Conservation (phyloP, 768 basidiomycete species). For the Tulasnella sp. region DNA sequence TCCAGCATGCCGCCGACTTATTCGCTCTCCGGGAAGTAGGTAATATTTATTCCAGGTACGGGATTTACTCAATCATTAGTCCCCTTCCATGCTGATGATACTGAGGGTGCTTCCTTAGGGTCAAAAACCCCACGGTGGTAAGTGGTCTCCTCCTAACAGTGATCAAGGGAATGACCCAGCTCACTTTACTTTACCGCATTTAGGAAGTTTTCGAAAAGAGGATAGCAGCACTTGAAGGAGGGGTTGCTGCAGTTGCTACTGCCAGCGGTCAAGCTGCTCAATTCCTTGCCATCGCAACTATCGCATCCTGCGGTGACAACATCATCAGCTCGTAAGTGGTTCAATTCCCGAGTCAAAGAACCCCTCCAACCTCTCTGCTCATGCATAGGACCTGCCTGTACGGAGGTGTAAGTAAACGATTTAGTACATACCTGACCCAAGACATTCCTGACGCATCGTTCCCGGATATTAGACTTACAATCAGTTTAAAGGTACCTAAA, state of each 20-base stretch:
- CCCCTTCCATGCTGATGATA: background rate
- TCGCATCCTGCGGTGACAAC: constrained; percentile 63
- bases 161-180: background rate
- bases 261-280: constrained; percentile 72
- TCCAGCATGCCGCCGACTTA: constrained; percentile 61
- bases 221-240: constrained; percentile 70
- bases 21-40: constrained; percentile 57
- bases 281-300: constrained; percentile 56
- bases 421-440: background rate
- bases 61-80: background rate
- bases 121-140: constrained; percentile 60
- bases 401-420: constrained; percentile 47
- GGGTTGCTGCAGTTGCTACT: constrained; percentile 62
- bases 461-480: constrained; percentile 47
- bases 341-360: background rate
- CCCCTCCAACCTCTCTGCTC: background rate
- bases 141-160: constrained; percentile 24
- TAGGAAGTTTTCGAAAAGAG: constrained; percentile 74
- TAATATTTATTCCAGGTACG: constrained; percentile 49
- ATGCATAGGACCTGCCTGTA: constrained; percentile 50
- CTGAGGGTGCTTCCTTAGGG: constrained; percentile 29
- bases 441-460: background rate
- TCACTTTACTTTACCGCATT: background rate
- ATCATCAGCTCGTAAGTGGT: constrained; percentile 59
- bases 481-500: constrained; percentile 52